Base-by-base conservation (phyloP, 1,139 yeast species). In the Suhomyces guaymorum region DNA sequence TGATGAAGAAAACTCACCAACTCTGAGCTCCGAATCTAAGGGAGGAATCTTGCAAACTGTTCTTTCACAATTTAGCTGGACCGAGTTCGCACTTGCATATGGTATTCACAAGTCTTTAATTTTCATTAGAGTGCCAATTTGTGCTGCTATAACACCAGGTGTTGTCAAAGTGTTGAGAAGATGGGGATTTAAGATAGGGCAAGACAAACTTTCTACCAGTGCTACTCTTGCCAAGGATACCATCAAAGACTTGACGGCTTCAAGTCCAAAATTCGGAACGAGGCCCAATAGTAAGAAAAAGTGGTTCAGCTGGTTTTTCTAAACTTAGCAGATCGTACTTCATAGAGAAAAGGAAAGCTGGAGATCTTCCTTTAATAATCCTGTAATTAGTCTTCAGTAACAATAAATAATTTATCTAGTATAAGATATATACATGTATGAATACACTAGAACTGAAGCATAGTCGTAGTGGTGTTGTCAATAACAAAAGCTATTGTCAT, bases 111-210 rank as follows among this genome's bases (percentile, higher is more conserved):
- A 94, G 64, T 78, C 94, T 5, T 70, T 90, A 43, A 75, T 83
- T 9, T 78, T 92, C 47, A 73, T 88, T 27, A 75, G 99, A 46
- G 65, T 92, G 7, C 98, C 99, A 9, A 61, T 89, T 26, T 83
- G 97, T 1, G 97, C 97, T 0, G 96, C 96, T 5, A 75, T 90
- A 13, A 89, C 97, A 0, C 99, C 98, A 2, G 59, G 79, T 4
- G 73, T 88, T 2, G 96, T 88, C 11, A 70, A 62, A 38, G 54
- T 66, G 23, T 70, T 90, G 45, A 76, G 86, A 44, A 60, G 70
- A 18, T 79, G 89, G 89, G 97, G 97, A 1, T 86, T 86, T 63
- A 79, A 82, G 39, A 75, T 88, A 38, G 92, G 92, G 4, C 70
- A 73, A 15, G 71, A 65, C 35, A 64, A 66, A 43, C 46, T 64